Percentiles rank a stretch among this genome's conserved stretches.
phyloP scores from a whole-genome alignment of 768 basidiomycete genomes.

The Xerocomus potaroensis region DNA sequence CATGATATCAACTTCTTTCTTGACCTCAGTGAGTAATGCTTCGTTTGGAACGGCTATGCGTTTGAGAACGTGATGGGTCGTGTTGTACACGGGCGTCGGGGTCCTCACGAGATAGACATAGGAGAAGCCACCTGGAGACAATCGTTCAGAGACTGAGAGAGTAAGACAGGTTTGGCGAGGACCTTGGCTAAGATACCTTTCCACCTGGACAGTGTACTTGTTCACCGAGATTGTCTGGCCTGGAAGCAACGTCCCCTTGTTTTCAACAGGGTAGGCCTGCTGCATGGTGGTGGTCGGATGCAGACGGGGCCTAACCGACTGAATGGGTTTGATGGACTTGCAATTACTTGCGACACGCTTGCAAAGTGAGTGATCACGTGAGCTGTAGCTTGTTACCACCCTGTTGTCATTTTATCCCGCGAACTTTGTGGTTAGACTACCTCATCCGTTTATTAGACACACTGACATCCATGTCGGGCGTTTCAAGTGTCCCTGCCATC shows the following conservation, averaged over 20 bases:
- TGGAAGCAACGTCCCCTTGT: slow-evolving; percentile 67
- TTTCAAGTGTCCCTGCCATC: slow-evolving; percentile 5
- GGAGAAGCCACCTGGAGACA: slow-evolving; percentile 82
- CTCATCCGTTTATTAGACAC: neutral
- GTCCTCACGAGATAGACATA: slow-evolving; percentile 96
- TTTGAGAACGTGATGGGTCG: slow-evolving; percentile 95
- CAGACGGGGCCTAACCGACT: slow-evolving; percentile 4
- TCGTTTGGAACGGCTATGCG: slow-evolving; percentile 92
- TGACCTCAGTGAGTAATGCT: slow-evolving; percentile 85
- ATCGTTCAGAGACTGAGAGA: slow-evolving; percentile 10
- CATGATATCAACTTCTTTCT: slow-evolving; percentile 99
- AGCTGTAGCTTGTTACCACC: neutral
- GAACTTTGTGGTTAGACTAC: slow-evolving; percentile 1
- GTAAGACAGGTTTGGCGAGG: slow-evolving; percentile 13
- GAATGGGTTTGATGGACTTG: slow-evolving; percentile 1
- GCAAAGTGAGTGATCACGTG: slow-evolving; percentile 15
- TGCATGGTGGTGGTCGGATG: slow-evolving; percentile 24
- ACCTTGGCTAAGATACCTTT: slow-evolving; percentile 96
- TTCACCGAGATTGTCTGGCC: slow-evolving; percentile 90
- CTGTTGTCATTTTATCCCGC: too few species aligned
- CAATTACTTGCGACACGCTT: neutral
- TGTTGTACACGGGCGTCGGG: slow-evolving; percentile 80
- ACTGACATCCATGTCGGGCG: slow-evolving; percentile 1
- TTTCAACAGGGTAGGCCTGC: slow-evolving; percentile 39
- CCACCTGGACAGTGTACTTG: slow-evolving; percentile 86